A percentile compares a stretch with the other conserved stretches of the same genome.
Evolutionary conservation across 352 stramenopile species (phyloP).

Genomic region (Peronospora tabacina): DNA sequence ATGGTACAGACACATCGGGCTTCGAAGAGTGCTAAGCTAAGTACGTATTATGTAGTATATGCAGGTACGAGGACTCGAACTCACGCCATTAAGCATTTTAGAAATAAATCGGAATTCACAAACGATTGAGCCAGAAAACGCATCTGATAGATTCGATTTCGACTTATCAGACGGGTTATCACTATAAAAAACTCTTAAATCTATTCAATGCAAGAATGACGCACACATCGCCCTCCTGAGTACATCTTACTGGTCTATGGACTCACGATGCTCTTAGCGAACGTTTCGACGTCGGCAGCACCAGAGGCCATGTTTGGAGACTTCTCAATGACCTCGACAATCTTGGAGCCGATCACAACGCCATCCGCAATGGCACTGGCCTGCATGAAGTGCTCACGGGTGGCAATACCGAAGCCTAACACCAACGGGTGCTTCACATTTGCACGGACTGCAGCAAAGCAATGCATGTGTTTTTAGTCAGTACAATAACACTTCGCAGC

Average conservation of each 20-base stretch:
- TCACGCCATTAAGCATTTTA: constrained; percentile 15
- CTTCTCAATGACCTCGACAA: constrained; percentile 81
- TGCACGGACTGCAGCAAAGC: constrained; percentile 46
- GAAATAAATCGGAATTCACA: too few species aligned
- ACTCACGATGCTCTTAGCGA: constrained; percentile 71
- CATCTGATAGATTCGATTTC: too few species aligned
- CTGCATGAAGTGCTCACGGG: constrained; percentile 85
- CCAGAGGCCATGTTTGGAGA: constrained; percentile 48
- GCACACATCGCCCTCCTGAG: neutral
- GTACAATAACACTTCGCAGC: neutral
- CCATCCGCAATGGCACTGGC: constrained; percentile 89
- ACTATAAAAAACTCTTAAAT: neutral
- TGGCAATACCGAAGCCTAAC: constrained; percentile 97
- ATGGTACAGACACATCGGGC: constrained; percentile 82
- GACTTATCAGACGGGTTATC: neutral
- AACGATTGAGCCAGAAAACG: too few species aligned
- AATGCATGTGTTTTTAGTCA: constrained; percentile 6
- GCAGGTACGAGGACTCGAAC: constrained; percentile 47
- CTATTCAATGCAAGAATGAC: neutral
- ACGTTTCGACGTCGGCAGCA: constrained; percentile 64
- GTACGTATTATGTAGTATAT: constrained; percentile 1
- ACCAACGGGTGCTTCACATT: constrained; percentile 88
- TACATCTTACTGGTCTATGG: constrained; percentile 12
- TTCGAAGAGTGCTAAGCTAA: constrained; percentile 76
- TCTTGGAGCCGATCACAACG: constrained; percentile 84